Base-by-base conservation (phyloP, 345 rosid species). In the Erodium maritimum region DNA sequence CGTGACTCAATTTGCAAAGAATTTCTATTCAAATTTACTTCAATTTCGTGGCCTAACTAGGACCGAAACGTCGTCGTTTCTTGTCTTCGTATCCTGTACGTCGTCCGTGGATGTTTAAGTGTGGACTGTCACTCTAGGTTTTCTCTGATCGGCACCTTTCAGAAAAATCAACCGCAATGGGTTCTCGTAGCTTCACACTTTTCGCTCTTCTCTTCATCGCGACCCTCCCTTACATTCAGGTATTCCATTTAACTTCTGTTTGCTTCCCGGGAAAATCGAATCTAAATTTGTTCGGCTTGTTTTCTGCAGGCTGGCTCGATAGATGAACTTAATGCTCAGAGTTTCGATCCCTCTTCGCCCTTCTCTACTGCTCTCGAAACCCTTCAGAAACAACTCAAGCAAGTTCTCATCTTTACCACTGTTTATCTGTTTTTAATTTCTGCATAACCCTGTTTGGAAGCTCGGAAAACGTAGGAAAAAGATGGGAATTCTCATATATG, bases 321-420 rank as follows among this genome's bases (percentile, higher is more conserved):
- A 21, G 42, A 33, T 9, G 70, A 55, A 9, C 21, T 1, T 50
- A 55, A 59, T 59, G 67, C 57, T 52, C 74, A 16, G 62, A 62
- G 67, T 18, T 52, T 75, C 52, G 22, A 65, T 20, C 22, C 58
- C 24, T 69, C 73, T 6, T 75, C 84, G 19, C 60, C 80, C 13
- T 79, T 82, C 42, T 54, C 60, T 0, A 10, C 63, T 10, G 79
- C 77, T 61, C 79, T 77, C 12, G 66, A 61, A 19, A 63, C 66
- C 33, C 76, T 79, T 3, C 81, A 77, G 65, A 56, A 66, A 12
- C 84, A 73, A 55, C 71, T 79, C 17, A 69, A 76, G 84, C 57
- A 60, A 59, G 51, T 21, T 25, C 19, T 23, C 12, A 17, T 19
- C 6, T 16, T 56, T 18, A 17, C 17, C 23, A 59, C 19, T 4